phyloP scores from a whole-genome alignment of 768 basidiomycete species.

The Pleurotus tuber-regium region DNA sequence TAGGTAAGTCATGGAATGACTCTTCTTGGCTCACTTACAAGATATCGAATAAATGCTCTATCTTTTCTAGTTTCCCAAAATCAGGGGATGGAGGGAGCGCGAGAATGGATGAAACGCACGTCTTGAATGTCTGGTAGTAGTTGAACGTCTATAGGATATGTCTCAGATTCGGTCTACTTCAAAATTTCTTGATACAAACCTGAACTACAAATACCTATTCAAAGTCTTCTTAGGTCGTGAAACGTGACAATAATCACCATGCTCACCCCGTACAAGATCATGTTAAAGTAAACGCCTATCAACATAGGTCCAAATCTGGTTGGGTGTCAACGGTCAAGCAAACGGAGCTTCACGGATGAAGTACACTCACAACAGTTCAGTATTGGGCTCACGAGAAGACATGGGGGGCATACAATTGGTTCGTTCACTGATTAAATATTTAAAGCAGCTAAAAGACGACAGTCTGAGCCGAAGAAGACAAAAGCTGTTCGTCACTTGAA shows the following conservation, averaged over 20 bases:
- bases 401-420: too few relatives aligned
- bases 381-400: too few relatives aligned
- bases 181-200: neutral
- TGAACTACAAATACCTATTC: conserved; percentile 6
- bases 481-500: too few relatives aligned
- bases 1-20: neutral
- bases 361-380: neutral
- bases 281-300: conserved; percentile 6
- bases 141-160: conserved; percentile 6
- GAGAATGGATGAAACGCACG: neutral
- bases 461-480: too few relatives aligned
- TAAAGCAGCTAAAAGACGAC: too few relatives aligned
- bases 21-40: neutral
- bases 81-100: neutral
- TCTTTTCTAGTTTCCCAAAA: neutral
- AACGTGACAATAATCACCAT: neutral
- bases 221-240: neutral
- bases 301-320: conserved; percentile 9
- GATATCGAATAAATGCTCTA: conserved; percentile 7
- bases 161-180: neutral
- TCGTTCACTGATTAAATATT: too few relatives aligned
- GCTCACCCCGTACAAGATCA: conserved; percentile 2
- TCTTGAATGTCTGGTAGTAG: conserved; percentile 9
- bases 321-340: neutral
- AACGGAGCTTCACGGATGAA: neutral